phyloP scores from a whole-genome alignment of 208 protist genomes.

The Balamuthia mandrillaris region DNA sequence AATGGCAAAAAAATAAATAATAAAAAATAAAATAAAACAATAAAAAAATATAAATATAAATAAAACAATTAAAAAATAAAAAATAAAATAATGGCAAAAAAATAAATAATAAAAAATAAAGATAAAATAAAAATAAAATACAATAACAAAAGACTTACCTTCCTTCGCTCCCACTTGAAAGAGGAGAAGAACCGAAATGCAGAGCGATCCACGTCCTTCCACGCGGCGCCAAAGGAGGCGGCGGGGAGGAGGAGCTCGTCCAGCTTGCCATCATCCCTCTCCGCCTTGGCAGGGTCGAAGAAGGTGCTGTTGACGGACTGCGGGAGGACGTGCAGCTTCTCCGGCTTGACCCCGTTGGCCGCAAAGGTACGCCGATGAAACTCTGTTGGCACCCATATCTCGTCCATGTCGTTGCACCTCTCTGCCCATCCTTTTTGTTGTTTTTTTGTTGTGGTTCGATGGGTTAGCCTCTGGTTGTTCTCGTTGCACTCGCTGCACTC shows the following conservation, averaged over 20 bases:
- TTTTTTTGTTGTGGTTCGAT: too few species aligned
- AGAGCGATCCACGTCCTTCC: too few species aligned
- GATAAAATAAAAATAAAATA: neutral
- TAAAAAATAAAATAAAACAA: neutral
- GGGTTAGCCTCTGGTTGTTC: too few species aligned
- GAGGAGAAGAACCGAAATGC: slow-evolving; percentile 53
- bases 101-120: neutral
- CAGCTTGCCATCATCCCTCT: too few species aligned
- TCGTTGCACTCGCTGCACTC: too few species aligned
- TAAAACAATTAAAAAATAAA: neutral
- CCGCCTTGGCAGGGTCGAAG: neutral
- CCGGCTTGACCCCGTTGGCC: neutral
- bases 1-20: neutral
- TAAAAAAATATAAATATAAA: neutral
- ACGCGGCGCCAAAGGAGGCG: too few species aligned
- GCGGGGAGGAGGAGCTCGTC: neutral
- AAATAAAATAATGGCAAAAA: neutral
- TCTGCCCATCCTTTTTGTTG: too few species aligned
- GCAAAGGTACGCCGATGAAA: neutral
- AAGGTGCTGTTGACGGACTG: slow-evolving; percentile 10
- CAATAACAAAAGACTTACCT: neutral
- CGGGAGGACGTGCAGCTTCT: slow-evolving; percentile 35
- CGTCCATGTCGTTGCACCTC: slow-evolving; percentile 5
- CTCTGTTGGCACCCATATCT: slow-evolving; percentile 44
- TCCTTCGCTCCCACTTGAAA: slow-evolving; percentile 64